Evolutionary conservation across 352 stramenopile genomes (phyloP).

Genomic region (Phytophthora pseudosyringae): DNA sequence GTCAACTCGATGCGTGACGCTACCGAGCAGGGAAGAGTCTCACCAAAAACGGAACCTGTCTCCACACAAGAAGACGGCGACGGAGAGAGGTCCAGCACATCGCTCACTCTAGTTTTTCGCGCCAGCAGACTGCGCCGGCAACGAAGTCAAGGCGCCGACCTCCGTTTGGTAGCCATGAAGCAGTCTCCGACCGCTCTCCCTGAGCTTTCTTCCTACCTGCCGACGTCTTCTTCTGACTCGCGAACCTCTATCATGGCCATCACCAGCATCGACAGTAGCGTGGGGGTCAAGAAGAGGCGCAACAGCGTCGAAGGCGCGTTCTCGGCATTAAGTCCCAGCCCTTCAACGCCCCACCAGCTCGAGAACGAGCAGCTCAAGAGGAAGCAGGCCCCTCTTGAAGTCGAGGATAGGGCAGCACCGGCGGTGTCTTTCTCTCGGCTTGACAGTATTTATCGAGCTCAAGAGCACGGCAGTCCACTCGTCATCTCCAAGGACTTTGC

Average conservation of each 20-base stretch:
- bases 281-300: constrained; percentile 22
- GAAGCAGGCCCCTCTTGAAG: constrained; percentile 12
- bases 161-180: constrained; percentile 18
- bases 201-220: constrained; percentile 35
- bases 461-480: constrained; percentile 10
- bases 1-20: constrained; percentile 30
- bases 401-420: constrained; percentile 1
- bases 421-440: constrained; percentile 10
- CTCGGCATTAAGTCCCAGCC: constrained; percentile 15
- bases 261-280: constrained; percentile 13
- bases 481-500: constrained; percentile 10
- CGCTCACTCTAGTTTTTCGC: constrained; percentile 25
- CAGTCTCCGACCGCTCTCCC: constrained; percentile 11
- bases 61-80: neutral
- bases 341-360: constrained; percentile 1
- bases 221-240: constrained; percentile 18
- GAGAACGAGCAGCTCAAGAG: constrained; percentile 24
- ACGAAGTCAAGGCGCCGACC: neutral
- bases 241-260: constrained; percentile 9
- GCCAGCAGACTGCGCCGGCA: neutral
- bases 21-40: constrained; percentile 17
- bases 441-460: constrained; percentile 18
- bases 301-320: constrained; percentile 32
- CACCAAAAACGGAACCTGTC: constrained; percentile 7
- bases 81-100: constrained; percentile 11